Evolutionary conservation across 2,329 filamentous ascomycete genomes (phyloP), one percentile per base, ranked within the genome.

Genomic region (Fusarium protoensiforme): DNA sequence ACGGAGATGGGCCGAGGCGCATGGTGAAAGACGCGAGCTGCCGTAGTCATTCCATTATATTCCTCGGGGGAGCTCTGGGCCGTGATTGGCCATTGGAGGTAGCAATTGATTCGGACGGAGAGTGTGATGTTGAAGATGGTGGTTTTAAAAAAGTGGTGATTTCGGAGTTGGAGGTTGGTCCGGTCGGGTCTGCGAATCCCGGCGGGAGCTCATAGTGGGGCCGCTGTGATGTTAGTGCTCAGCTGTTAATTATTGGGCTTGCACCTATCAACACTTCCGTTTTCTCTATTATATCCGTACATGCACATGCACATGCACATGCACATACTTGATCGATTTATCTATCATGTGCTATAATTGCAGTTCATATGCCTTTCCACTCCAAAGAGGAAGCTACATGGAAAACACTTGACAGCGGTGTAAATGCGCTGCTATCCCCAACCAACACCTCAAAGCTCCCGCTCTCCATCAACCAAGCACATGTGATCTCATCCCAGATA

Each of bases 401-500:
- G 2, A 54, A 54, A 20, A 10, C 11, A 22, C 14, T 22, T 35
- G 29, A 54, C 51, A 54, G 20, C 51, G 31, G 51, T 4, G 51
- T 22, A 54, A 54, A 24, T 22, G 29, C 29, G 72, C 87, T 93
- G 67, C 89, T 92, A 58, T 87, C 84, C 13, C 86, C 87, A 3
- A 93, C 88, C 62, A 91, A 81, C 18, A 94, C 85, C 64, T 87
- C 87, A 78, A 93, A 94, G 56, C 84, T 84, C 33, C 92, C 93
- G 78, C 86, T 86, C 82, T 93, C 92, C 2, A 87, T 88, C 20
- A 89, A 87, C 92, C 92, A 95, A 76, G 89, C 84, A 64, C 87
- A 85, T 13, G 88, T 84, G 69, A 88, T 87, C 83, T 94, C 92
- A 74, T 94, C 91, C 86, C 91, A 94, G 82, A 91, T 94, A 63